Conservation (phyloP, 352 stramenopile genomes). For the Pythium dissimile region DNA sequence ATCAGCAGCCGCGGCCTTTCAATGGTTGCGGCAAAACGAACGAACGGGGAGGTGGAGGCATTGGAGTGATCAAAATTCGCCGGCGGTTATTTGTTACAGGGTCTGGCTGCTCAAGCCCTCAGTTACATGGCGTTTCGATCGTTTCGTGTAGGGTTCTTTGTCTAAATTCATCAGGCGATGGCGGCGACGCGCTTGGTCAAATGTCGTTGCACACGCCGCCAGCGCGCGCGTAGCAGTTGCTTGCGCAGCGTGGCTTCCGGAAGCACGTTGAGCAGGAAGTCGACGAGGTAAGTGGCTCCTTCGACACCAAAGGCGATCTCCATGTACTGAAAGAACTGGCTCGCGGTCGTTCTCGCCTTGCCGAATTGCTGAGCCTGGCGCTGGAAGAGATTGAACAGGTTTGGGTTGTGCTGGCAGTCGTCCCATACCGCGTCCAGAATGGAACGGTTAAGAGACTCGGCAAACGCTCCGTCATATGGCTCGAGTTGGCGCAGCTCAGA, state of each 20-base stretch:
- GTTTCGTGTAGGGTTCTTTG: too few species aligned
- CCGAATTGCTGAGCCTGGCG: slow-evolving; percentile 75
- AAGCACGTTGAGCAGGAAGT: slow-evolving; percentile 80
- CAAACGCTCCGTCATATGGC: slow-evolving; percentile 54
- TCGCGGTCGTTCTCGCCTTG: slow-evolving; percentile 46
- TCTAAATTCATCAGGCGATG: slow-evolving; percentile 6
- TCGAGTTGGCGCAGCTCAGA: slow-evolving; percentile 33
- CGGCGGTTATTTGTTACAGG: neutral
- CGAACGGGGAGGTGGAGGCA: neutral
- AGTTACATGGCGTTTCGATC: neutral
- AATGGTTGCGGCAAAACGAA: neutral
- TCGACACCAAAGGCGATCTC: slow-evolving; percentile 77
- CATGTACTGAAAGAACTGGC: slow-evolving; percentile 74
- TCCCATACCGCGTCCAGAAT: slow-evolving; percentile 84
- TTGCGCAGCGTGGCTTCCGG: slow-evolving; percentile 62
- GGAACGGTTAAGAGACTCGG: slow-evolving; percentile 65
- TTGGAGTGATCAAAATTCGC: neutral
- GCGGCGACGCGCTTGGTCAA: slow-evolving; percentile 49
- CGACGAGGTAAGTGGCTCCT: slow-evolving; percentile 69
- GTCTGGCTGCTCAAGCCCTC: neutral
- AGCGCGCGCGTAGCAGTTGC: slow-evolving; percentile 57
- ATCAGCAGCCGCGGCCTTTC: too few species aligned
- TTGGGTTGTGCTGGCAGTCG: slow-evolving; percentile 82
- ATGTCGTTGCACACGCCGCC: slow-evolving; percentile 61
- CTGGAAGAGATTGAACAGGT: slow-evolving; percentile 81